A percentile compares a stretch with the other conserved stretches of the same genome.
Evolutionary conservation across 2,329 filamentous ascomycete genomes (phyloP).

Genomic region (Pseudogymnoascus sp.): DNA sequence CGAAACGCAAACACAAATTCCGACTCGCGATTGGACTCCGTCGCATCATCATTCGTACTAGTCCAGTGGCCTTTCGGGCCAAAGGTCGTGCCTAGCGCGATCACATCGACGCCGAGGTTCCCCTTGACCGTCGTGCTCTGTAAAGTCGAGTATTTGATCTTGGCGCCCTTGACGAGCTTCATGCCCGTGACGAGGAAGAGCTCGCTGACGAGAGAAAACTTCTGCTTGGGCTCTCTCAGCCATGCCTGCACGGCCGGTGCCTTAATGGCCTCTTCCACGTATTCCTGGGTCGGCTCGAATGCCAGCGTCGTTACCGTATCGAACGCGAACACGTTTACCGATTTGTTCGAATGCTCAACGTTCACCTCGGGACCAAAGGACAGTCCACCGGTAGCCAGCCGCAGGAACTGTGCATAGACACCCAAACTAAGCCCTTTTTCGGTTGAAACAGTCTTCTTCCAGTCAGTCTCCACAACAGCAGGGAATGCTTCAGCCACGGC

Average conservation of each 20-base stretch:
- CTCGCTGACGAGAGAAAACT: conserved; percentile 17
- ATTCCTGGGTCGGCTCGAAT: conserved; percentile 24
- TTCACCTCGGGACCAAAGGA: conserved; percentile 20
- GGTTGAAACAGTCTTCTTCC: conserved; percentile 25
- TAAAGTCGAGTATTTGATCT: conserved; percentile 23
- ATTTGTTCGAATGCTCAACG: conserved; percentile 19
- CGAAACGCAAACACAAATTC: conserved; percentile 25
- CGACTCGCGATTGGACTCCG: conserved; percentile 19
- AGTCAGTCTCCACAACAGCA: conserved; percentile 23
- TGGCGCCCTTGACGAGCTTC: conserved; percentile 25
- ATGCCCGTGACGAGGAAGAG: conserved; percentile 25
- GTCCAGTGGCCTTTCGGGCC: conserved; percentile 23
- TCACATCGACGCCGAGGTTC: conserved; percentile 20
- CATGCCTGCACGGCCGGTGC: conserved; percentile 24
- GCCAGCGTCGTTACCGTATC: conserved; percentile 23
- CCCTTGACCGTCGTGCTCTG: conserved; percentile 17
- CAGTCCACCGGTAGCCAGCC: conserved; percentile 22
- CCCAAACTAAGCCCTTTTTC: conserved; percentile 20
- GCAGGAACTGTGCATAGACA: conserved; percentile 26
- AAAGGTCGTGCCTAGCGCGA: conserved; percentile 18
- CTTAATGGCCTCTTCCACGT: conserved; percentile 22
- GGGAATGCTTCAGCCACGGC: conserved; percentile 17
- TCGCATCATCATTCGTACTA: conserved; percentile 20
- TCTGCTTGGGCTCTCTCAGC: conserved; percentile 23
- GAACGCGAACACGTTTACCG: conserved; percentile 21